Evolutionary conservation across 208 protist species (phyloP).

Genomic region (Leptomonas seymouri): DNA sequence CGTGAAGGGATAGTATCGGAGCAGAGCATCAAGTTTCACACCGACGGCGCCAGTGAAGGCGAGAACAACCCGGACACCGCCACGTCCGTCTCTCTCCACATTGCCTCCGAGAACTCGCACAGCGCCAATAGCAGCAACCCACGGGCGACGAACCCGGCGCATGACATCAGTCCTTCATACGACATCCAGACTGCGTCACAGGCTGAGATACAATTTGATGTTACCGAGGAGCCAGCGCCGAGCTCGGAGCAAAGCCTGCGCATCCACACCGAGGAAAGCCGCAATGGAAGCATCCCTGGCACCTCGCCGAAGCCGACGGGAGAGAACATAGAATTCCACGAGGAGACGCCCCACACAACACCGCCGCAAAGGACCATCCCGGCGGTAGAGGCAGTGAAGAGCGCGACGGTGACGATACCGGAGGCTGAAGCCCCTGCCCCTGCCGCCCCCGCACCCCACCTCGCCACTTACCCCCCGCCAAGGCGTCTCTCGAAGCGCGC

Average conservation of each 20-base stretch:
- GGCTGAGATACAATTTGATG: conserved; percentile 32
- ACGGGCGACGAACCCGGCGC: neutral
- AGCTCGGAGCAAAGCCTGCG: conserved; percentile 24
- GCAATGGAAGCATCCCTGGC: neutral
- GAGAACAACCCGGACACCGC: neutral
- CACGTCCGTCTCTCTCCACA: conserved; percentile 11
- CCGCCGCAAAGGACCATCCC: neutral
- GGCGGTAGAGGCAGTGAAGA: neutral
- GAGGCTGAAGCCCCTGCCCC: neutral
- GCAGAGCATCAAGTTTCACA: conserved; percentile 23
- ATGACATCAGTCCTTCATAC: neutral
- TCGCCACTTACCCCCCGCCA: conserved; percentile 13
- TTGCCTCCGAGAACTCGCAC: conserved; percentile 15
- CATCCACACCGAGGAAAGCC: conserved; percentile 23
- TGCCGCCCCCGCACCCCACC: too few relatives aligned
- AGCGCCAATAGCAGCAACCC: conserved; percentile 4
- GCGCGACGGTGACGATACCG: neutral
- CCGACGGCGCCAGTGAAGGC: conserved; percentile 8
- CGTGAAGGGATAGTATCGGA: conserved; percentile 8
- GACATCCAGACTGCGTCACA: conserved; percentile 1
- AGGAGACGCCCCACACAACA: conserved; percentile 10
- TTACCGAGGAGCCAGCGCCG: conserved; percentile 1
- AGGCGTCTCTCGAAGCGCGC: conserved; percentile 25
- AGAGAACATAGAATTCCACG: conserved; percentile 10
- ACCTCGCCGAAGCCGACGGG: neutral